Base-by-base conservation (phyloP, 352 stramenopile species). In the Pythium monospermum region DNA sequence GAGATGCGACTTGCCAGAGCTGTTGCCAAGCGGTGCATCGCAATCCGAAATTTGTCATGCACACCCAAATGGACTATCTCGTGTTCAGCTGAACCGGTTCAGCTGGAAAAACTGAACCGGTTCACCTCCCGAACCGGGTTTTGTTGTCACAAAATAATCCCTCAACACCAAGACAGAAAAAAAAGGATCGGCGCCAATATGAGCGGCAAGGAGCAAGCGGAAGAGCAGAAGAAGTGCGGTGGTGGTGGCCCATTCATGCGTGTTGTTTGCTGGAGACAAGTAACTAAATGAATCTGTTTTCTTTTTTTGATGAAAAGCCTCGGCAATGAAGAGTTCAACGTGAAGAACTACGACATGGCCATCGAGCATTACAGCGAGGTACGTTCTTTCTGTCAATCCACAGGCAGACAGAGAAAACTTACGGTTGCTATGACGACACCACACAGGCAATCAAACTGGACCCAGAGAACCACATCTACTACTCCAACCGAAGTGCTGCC, bases 311-410 rank as follows among this genome's bases (percentile, higher is more conserved):
- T 74, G 19, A n/a, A n/a, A n/a, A n/a, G n/a, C n/a, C 68, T 92
- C 26, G 82, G 82, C 22, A 92, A 92, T 54, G 78, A 90, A 37
- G 82, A 92, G 60, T 92, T 92, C 61, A 92, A 89, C 51, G 54
- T 76, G 39, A 92, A 92, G 64, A 89, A 85, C 73, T 91, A 87
- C 44, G 77, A 72, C 59, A 85, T 87, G 58, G 80, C 80, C 37
- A 66, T 87, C 49, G 73, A 85, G 53, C 75, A 78, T 55, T 91
- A 91, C 68, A 81, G 71, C 23, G 75, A 91, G 76, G 80, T 85
- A 45, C 28, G 8, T 8, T 13, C 8, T 13, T 13, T 35, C 30
- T 8, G 7, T 13, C 30, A 8, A 35, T 35, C 13, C 7, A 13
- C 30, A 13, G 7, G 30, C 13, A 13, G 30, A 13, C 30, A 8